These are phyloP conservation scores for Apiotrichum montevideense DNA, from an alignment of 1,284 basidiomycete species.

Conservation along the genomic window DNA sequence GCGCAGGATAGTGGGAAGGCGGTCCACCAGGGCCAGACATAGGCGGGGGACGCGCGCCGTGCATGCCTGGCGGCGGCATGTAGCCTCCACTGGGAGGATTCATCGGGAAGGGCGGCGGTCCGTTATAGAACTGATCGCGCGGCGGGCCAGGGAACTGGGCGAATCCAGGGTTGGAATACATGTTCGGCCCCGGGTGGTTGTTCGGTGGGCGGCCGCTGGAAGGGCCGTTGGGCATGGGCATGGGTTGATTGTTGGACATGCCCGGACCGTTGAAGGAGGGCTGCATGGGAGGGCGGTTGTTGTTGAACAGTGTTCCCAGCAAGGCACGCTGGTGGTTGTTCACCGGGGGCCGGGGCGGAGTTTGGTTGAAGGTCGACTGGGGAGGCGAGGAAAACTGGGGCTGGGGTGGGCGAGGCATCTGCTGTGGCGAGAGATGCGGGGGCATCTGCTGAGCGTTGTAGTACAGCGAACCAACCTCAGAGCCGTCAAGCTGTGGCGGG, in stretches of 20 bases:
- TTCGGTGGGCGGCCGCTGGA: neutral
- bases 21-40: neutral
- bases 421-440: neutral
- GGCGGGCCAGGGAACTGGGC: neutral
- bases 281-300: neutral
- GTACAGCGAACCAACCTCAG: neutral
- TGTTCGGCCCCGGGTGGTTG: neutral
- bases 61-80: neutral
- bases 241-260: too few species aligned
- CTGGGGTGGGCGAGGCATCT: neutral
- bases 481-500: neutral
- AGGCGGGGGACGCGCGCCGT: neutral
- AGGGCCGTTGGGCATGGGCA: neutral
- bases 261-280: neutral
- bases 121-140: neutral
- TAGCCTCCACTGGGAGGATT: neutral
- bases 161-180: neutral
- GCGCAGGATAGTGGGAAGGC: neutral
- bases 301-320: conserved; percentile 11
- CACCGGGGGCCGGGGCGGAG: neutral
- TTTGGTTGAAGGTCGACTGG: neutral
- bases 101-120: neutral
- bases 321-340: conserved; percentile 13
- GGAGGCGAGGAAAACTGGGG: neutral
- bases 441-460: neutral